phyloP scores from a whole-genome alignment of 2,329 filamentous ascomycete species.

The Phoma sp. region DNA sequence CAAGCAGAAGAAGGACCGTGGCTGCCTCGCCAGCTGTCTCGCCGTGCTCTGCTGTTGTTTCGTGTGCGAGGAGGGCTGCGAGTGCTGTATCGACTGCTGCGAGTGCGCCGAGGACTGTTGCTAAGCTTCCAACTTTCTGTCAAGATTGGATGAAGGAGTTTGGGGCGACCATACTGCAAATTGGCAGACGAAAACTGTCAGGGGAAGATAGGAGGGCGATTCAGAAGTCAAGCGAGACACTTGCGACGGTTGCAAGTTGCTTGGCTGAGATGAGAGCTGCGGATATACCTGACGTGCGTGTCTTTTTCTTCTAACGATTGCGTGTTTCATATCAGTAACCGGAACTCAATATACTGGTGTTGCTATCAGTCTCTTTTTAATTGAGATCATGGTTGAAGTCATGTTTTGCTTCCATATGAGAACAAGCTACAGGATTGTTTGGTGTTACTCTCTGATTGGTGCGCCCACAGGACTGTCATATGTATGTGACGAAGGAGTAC shows the following conservation, averaged over 20 bases:
- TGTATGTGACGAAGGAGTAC: too few species aligned
- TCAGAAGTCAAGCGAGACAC: not conserved
- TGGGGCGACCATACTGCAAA: not conserved
- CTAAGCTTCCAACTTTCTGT: constrained; percentile 6
- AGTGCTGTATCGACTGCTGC: constrained; percentile 68
- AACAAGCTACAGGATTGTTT: too few species aligned
- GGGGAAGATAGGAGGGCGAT: not conserved
- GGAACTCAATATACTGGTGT: too few species aligned
- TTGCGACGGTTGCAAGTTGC: too few species aligned
- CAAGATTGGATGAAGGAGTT: not conserved
- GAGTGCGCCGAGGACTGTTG: constrained; percentile 49
- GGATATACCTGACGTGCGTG: not conserved
- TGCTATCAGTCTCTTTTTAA: too few species aligned
- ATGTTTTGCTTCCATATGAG: too few species aligned
- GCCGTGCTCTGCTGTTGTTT: constrained; percentile 65
- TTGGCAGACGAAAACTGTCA: not conserved
- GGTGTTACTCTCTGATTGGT: too few species aligned
- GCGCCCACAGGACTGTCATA: too few species aligned
- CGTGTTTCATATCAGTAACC: not conserved
- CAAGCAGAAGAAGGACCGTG: constrained; percentile 53
- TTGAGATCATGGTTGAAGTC: too few species aligned
- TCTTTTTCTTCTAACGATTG: not conserved
- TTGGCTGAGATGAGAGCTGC: not conserved
- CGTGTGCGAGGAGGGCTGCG: constrained; percentile 67
- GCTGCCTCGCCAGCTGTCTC: constrained; percentile 36